Base-by-base conservation (phyloP, 2,329 filamentous ascomycete species). In the Pestalotiopsis fici region DNA sequence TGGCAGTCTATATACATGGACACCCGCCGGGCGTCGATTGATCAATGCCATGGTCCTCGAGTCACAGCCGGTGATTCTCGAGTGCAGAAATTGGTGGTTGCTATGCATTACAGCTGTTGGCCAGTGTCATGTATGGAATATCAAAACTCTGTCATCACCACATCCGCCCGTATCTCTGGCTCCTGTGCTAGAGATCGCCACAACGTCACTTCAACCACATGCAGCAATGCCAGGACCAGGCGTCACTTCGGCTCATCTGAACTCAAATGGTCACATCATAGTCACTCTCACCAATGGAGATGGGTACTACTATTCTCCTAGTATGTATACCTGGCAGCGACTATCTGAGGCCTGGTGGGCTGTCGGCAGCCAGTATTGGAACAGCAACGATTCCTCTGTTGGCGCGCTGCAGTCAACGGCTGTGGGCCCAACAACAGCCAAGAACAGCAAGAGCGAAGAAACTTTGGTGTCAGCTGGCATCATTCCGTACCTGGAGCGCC, bases 321-420 rank as follows among this genome's bases (percentile, higher is more conserved):
- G 87, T 21, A 93, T 99, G 91, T 95, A 90, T 78, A 88, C 90
- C 7, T 99, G 96, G 96, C 95, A 98, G 79, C 90, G 95, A 11
- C 85, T 99, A n/a, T 97, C 94, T 2, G 97, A 99, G 77, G 88
- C 93, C 2, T 99, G 96, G 96, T 99, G 96, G 94, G 95, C 95
- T 0, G 94, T 98, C 0, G 95, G 95, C 21, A 97, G 93, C 73
- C 96, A 99, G 77, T 99, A 99, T 78, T 99, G 96, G 97, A 98
- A 99, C 79, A 97, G 94, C 0, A 97, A 94, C 65, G 96, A 98
- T 75, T 94, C 94, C 1, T 94, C 94, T 0, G 90, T 97, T 65
- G 91, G 92, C 60, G 93, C 94, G 63, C 81, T 97, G 47, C 90
- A 94, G 71, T 90, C 93, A 2, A 91, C 90, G 1, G 89, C 90